Base-by-base conservation (phyloP, 169 alveolate genomes). In the Cryptosporidium canis region DNA sequence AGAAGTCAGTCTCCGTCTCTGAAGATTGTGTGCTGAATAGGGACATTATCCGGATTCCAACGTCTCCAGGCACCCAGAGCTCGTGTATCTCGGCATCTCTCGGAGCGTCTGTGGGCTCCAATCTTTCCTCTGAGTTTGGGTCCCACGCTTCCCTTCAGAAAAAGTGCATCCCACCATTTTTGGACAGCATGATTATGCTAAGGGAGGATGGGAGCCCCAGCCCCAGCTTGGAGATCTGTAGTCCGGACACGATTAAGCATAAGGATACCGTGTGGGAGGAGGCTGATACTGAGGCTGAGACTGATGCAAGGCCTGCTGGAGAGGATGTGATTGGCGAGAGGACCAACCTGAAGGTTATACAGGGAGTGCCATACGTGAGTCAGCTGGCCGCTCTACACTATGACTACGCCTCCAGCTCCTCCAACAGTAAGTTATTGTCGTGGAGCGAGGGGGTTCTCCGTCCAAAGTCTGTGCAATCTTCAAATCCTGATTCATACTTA, bases 401-500 rank as follows among this genome's bases (percentile, higher is more conserved):
- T 44, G 87, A 77, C 21, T 77, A 77, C 44, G 87, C 87, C 7
- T 77, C 87, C 3, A 56, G 77, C 9, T 55, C 87, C 18, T 77
- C 87, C 21, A 77, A 77, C 21, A 77, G 87, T 31, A 77, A 61
- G 31, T 29, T 77, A 5, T 24, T 77, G 11, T 29, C 70, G 9
- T 77, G 87, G 87, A 63, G 87, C 24, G 72, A 61, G 24, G 87
- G 72, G 16, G 66, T 77, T 27, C 21, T 61, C 35, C 72, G 66
- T n/a, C 87, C 87, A 18, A 77, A 77, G 14, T 77, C 87, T 33
- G 72, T 77, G 5, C 87, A 77, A 31, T 77, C 87, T 37, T 77
- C 87, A n/a, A 61, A 77, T 58, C 87, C 87, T 21, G 87, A 77
- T 77, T 56, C 87, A 21, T 77, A 77, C 43, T 31, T 77, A 29